phyloP scores from a whole-genome alignment of 2,329 filamentous ascomycete genomes.

The Monosporascus cannonballus region DNA sequence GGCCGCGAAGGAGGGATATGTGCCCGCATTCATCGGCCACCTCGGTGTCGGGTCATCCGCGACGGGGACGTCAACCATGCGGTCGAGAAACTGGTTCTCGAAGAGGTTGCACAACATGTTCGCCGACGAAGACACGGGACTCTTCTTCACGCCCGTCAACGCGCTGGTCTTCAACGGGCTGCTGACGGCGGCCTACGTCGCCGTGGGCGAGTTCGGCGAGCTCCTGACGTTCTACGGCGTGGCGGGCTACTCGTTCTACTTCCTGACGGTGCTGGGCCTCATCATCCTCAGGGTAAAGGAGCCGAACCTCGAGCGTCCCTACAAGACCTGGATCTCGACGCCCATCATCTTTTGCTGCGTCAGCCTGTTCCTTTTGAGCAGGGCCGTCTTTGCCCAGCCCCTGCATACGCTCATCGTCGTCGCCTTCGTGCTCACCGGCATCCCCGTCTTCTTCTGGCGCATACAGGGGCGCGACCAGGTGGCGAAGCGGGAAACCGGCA shows the following conservation, averaged over 20 bases:
- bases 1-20: conserved; percentile 90
- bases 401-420: conserved; percentile 84
- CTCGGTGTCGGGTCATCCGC: conserved; percentile 59
- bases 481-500: conserved; percentile 33
- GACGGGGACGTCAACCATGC: conserved; percentile 36
- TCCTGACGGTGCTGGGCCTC: conserved; percentile 85
- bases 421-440: conserved; percentile 73
- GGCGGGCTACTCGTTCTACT: conserved; percentile 96
- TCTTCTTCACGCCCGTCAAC: conserved; percentile 92
- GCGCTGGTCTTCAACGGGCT: conserved; percentile 76
- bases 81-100: conserved; percentile 49
- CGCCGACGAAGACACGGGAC: conserved; percentile 69
- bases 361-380: conserved; percentile 80
- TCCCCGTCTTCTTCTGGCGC: conserved; percentile 86
- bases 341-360: conserved; percentile 99
- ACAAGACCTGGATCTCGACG: conserved; percentile 93
- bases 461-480: conserved; percentile 59
- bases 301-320: conserved; percentile 81
- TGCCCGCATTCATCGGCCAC: conserved; percentile 75
- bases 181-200: conserved; percentile 70
- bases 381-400: conserved; percentile 86
- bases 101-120: conserved; percentile 56
- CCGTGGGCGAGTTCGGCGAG: conserved; percentile 85
- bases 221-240: conserved; percentile 97
- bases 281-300: conserved; percentile 86